Evolutionary conservation across 805 yeast genomes (phyloP).

Genomic region (Ogataea siamensis): DNA sequence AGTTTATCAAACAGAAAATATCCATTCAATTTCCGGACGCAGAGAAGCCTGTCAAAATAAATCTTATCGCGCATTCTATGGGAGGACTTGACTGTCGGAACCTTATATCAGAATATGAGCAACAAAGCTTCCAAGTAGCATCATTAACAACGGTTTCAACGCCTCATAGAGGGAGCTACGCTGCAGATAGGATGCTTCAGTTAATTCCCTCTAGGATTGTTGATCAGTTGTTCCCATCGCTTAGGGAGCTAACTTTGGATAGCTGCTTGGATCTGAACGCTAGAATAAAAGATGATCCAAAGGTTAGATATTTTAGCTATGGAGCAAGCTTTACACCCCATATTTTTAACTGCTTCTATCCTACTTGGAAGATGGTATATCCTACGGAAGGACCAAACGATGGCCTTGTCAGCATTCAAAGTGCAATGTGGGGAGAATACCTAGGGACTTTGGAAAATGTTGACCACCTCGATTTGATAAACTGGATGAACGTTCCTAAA

Average conservation of each 20-base stretch:
- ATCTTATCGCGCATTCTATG: constrained; percentile 88
- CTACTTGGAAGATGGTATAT: constrained; percentile 64
- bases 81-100: constrained; percentile 88
- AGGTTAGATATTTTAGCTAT: constrained; percentile 74
- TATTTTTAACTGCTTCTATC: constrained; percentile 58
- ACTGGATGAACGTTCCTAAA: constrained; percentile 65
- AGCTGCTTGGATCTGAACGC: constrained; percentile 55
- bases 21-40: constrained; percentile 24
- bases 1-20: constrained; percentile 41
- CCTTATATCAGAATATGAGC: constrained; percentile 55
- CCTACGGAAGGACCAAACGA: constrained; percentile 61
- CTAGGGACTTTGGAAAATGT: constrained; percentile 74
- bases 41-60: constrained; percentile 49
- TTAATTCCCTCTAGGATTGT: constrained; percentile 22
- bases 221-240: constrained; percentile 32
- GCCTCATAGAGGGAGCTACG: constrained; percentile 84
- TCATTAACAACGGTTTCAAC: constrained; percentile 84
- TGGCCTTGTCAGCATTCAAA: constrained; percentile 78
- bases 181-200: constrained; percentile 65
- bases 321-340: constrained; percentile 72
- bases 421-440: constrained; percentile 82
- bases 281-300: constrained; percentile 50
- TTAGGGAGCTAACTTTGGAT: constrained; percentile 65
- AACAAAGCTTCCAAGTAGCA: constrained; percentile 53
- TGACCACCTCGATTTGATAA: constrained; percentile 84